These are phyloP conservation scores for Skeletonema potamos DNA, from an alignment of 108 stramenopile species.

Conservation along the genomic window DNA sequence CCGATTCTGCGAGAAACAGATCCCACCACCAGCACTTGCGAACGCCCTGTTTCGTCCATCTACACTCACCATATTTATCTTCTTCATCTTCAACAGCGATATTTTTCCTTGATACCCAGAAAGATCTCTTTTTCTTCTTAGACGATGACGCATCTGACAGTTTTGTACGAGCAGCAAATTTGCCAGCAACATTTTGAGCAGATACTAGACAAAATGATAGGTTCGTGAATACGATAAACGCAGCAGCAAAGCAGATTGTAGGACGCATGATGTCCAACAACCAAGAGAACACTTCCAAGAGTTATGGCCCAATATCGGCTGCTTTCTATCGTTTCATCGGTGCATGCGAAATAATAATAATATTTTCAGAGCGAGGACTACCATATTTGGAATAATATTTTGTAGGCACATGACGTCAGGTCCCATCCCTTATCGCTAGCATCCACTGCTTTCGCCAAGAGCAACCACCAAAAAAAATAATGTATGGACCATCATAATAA, in stretches of 20 bases:
- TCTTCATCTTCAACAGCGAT: neutral
- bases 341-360: too few relatives aligned
- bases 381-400: too few relatives aligned
- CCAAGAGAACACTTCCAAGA: too few relatives aligned
- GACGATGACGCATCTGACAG: conserved; percentile 10
- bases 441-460: too few relatives aligned
- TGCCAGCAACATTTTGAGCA: conserved; percentile 36
- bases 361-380: too few relatives aligned
- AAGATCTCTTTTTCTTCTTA: conserved; percentile 8
- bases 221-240: neutral
- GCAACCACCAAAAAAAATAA: too few relatives aligned
- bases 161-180: conserved; percentile 33
- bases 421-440: too few relatives aligned
- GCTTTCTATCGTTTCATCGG: too few relatives aligned
- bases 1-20: conserved; percentile 30
- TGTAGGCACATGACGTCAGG: too few relatives aligned
- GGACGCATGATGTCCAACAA: neutral
- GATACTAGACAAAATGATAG: conserved; percentile 1
- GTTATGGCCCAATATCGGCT: too few relatives aligned
- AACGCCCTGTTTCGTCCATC: neutral
- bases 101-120: neutral
- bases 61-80: conserved; percentile 15
- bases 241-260: neutral
- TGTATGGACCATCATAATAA: too few relatives aligned
- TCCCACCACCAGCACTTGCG: conserved; percentile 12